A percentile compares a stretch with the other conserved stretches of the same genome.
phyloP scores from a whole-genome alignment of 352 stramenopile genomes.

The Pythium folliculosum region DNA sequence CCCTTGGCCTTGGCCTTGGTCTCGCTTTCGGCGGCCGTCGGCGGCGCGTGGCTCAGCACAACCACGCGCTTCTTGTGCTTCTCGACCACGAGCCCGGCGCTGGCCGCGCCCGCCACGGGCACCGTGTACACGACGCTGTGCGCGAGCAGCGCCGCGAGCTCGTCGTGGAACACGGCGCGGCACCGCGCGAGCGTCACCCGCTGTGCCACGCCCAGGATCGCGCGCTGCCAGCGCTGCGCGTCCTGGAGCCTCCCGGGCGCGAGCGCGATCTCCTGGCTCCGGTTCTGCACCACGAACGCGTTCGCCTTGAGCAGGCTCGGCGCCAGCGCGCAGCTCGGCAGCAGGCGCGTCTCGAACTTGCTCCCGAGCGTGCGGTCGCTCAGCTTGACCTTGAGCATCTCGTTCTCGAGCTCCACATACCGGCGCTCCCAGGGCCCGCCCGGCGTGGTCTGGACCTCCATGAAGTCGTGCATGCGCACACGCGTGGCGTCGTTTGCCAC shows the following conservation, averaged over 20 bases:
- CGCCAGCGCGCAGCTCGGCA: conserved; percentile 49
- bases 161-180: conserved; percentile 53
- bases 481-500: background rate
- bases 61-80: conserved; percentile 65
- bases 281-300: conserved; percentile 52
- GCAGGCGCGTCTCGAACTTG: conserved; percentile 50
- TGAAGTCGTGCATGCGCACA: conserved; percentile 52
- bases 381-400: conserved; percentile 65
- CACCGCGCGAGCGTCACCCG: conserved; percentile 34
- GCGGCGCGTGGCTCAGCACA: conserved; percentile 50
- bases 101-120: conserved; percentile 26
- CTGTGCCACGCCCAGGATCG: conserved; percentile 35
- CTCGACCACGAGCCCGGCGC: conserved; percentile 49
- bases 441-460: conserved; percentile 55
- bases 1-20: background rate
- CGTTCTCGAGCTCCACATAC: conserved; percentile 67
- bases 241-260: conserved; percentile 43
- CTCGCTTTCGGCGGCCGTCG: background rate
- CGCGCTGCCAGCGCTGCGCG: conserved; percentile 48
- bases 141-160: conserved; percentile 43
- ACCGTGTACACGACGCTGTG: conserved; percentile 59
- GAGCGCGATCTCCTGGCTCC: conserved; percentile 49
- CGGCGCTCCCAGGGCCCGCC: conserved; percentile 53
- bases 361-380: conserved; percentile 57
- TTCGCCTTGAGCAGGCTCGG: conserved; percentile 54